Conservation (phyloP, 2,329 filamentous ascomycete species). For the Tolypocladium amazonense region DNA sequence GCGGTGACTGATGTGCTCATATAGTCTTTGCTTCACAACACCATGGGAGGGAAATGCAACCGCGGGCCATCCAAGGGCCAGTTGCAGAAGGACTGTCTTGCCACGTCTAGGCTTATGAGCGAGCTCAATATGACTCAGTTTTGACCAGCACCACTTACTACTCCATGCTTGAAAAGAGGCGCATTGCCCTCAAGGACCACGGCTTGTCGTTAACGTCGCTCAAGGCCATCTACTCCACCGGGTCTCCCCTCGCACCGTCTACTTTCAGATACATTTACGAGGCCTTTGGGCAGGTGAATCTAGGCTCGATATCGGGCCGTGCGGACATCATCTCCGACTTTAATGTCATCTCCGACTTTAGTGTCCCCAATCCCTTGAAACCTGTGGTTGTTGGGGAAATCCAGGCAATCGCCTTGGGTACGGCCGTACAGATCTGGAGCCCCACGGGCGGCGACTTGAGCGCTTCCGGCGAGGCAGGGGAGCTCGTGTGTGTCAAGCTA, state of each 20-base stretch:
- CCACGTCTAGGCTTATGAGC: not conserved
- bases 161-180: not conserved
- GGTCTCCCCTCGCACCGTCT: no score
- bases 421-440: not conserved
- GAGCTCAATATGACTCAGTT: not conserved
- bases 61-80: not conserved
- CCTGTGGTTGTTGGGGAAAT: not conserved
- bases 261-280: not conserved
- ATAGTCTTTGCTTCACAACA: not conserved
- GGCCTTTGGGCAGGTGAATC: not conserved
- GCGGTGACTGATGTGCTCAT: not conserved
- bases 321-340: not conserved
- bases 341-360: not conserved
- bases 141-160: not conserved
- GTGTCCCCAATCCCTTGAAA: not conserved
- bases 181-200: no score
- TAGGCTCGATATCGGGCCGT: not conserved
- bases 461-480: not conserved
- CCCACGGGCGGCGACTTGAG: not conserved
- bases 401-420: not conserved
- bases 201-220: no score
- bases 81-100: not conserved
- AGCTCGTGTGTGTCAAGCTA: not conserved
- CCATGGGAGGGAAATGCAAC: not conserved
- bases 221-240: no score